Evolutionary conservation across 192 early-diverging fungal species (phyloP).

Genomic region (Lobosporangium transversale): DNA sequence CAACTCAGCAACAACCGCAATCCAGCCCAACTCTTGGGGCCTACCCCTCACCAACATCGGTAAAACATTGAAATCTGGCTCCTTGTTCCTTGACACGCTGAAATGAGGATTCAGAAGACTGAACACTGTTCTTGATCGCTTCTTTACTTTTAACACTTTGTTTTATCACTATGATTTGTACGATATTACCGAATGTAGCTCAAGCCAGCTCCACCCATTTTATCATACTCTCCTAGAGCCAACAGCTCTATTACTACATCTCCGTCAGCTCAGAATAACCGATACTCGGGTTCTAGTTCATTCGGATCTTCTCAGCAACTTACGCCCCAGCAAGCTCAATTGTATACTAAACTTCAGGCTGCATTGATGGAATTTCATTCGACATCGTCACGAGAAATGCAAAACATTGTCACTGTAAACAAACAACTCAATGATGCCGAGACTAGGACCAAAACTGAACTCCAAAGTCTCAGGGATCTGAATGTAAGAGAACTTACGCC

Average conservation of each 20-base stretch:
- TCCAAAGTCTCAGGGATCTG: conserved; percentile 60
- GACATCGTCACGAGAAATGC: conserved; percentile 68
- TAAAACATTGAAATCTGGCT: too few species aligned
- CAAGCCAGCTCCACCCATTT: conserved; percentile 46
- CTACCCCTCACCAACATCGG: conserved; percentile 43
- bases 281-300: conserved; percentile 22
- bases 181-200: conserved; percentile 3
- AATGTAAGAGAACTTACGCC: conserved; percentile 29
- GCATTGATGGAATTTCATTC: conserved; percentile 61
- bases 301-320: conserved; percentile 34
- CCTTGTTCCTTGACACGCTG: too few species aligned
- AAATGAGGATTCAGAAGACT: too few species aligned
- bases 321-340: conserved; percentile 63
- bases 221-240: conserved; percentile 27
- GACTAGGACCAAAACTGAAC: conserved; percentile 68
- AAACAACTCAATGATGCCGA: conserved; percentile 79
- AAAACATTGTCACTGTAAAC: conserved; percentile 72
- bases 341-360: conserved; percentile 68
- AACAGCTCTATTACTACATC: conserved; percentile 37
- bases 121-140: not conserved
- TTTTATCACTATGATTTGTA: not conserved
- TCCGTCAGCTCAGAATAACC: conserved; percentile 33
- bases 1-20: conserved; percentile 28
- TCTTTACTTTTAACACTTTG: not conserved
- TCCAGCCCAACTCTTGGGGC: conserved; percentile 45